Evolutionary conservation across 2,329 filamentous ascomycete species (phyloP), one percentile per base, ranked within the genome.

Genomic region (Didymella keratinophila): DNA sequence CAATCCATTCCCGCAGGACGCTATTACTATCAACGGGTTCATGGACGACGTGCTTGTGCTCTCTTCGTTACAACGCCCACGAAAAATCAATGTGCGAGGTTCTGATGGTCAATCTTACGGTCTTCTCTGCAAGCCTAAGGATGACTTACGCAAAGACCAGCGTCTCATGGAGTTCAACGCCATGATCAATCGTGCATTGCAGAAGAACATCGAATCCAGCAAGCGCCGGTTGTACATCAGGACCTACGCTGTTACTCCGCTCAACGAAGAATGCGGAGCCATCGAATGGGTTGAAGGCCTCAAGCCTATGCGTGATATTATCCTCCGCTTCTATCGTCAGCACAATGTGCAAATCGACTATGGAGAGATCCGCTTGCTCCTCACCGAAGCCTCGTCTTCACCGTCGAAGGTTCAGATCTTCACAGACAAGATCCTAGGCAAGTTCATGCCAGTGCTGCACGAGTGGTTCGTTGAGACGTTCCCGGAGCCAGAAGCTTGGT

Each of bases 221-320:
- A 90, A 92, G 74, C 87, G 95, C 16, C 91, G 95, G 64, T 84
- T 99, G 54, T 76, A 77, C 54, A 97, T 99, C 78, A 93, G 93
- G 72, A 99, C 95, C 0, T 99, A 99, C 70, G 93, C 92, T 7
- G 96, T 99, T 12, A 97, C 94, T 4, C 96, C 95, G 1, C 82
- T 99, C 46, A 98, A 97, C 74, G 96, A 99, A 78, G 94, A 98
- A 78, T 98, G 95, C 66, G 95, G 95, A 58, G 89, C 97, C 62
- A 97, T 99, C 67, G 95, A 99, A 79, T 99, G 95, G 95, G 93
- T 99, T 28, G 92, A 97, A 68, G 95, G 95, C 9, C 88, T 99
- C 67, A 96, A 94, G 75, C 96, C 95, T 2, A 86, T 98, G 72
- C 88, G 96, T 62, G 95, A 99, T 68, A 95, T 98, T 62, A 83